These are phyloP conservation scores for Elaeagnus macrophylla DNA, from an alignment of 306 rosid genomes.

Conservation along the genomic window DNA sequence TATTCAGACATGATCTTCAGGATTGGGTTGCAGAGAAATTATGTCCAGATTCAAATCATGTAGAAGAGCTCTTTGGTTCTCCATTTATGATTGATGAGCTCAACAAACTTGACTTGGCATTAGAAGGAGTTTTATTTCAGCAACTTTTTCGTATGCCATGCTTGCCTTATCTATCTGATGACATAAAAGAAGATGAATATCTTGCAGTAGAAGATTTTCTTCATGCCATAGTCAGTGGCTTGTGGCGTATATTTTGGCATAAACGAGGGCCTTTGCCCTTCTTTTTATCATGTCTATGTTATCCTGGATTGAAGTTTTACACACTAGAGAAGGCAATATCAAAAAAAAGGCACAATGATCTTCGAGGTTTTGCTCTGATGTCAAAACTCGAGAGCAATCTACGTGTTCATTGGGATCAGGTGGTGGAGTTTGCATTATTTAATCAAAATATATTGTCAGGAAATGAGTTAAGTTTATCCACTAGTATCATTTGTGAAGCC, in stretches of 20 bases:
- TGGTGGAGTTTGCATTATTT: slow-evolving; percentile 57
- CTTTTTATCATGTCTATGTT: slow-evolving; percentile 64
- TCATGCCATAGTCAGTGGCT: slow-evolving; percentile 58
- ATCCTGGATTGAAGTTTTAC: slow-evolving; percentile 66
- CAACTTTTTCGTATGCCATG: slow-evolving; percentile 79
- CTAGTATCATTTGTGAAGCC: slow-evolving; percentile 64
- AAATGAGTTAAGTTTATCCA: slow-evolving; percentile 39
- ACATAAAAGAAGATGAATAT: slow-evolving; percentile 55
- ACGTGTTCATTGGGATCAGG: slow-evolving; percentile 73
- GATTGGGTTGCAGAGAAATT: slow-evolving; percentile 70
- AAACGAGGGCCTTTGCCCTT: slow-evolving; percentile 65
- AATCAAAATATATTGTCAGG: slow-evolving; percentile 53
- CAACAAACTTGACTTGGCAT: slow-evolving; percentile 73
- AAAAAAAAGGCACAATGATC: slow-evolving; percentile 59
- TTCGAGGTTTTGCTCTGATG: slow-evolving; percentile 63
- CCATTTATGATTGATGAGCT: slow-evolving; percentile 66
- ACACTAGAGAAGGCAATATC: slow-evolving; percentile 71
- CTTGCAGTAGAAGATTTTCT: slow-evolving; percentile 82
- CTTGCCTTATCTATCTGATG: slow-evolving; percentile 29
- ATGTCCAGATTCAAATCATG: slow-evolving; percentile 35
- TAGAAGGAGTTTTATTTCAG: slow-evolving; percentile 78
- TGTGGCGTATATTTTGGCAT: slow-evolving; percentile 95
- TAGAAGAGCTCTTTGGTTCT: slow-evolving; percentile 41
- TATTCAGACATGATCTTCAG: slow-evolving; percentile 51
- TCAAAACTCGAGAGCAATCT: slow-evolving; percentile 46